These are phyloP conservation scores for Eutrema japonicum DNA, from an alignment of 345 rosid genomes.

Conservation along the genomic window DNA sequence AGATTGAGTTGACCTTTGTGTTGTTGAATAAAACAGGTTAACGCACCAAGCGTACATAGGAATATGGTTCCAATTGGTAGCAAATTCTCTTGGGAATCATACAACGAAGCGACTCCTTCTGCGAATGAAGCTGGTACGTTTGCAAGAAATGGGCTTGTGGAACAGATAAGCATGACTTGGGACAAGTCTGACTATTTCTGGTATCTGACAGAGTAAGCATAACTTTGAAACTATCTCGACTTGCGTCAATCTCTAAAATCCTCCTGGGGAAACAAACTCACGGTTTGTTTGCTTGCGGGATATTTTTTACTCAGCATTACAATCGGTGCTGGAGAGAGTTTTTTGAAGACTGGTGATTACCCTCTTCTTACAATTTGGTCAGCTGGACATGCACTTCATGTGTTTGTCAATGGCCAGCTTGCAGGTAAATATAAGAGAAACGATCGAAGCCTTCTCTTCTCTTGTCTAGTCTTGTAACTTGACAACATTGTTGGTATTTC, in stretches of 20 bases:
- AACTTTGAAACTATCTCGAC: slow-evolving; percentile 19
- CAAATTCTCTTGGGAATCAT: slow-evolving; percentile 61
- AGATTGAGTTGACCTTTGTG: slow-evolving; percentile 9
- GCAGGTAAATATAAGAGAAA: slow-evolving; percentile 52
- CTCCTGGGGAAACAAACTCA: background rate
- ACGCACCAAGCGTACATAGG: slow-evolving; percentile 44
- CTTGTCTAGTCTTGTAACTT: background rate
- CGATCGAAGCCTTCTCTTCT: background rate
- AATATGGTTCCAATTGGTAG: slow-evolving; percentile 53
- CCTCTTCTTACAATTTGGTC: slow-evolving; percentile 69
- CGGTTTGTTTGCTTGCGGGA: slow-evolving; percentile 1
- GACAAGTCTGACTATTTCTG: slow-evolving; percentile 62
- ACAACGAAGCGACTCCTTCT: slow-evolving; percentile 46
- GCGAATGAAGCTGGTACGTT: slow-evolving; percentile 49
- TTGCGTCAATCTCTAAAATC: background rate
- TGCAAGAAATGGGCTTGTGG: slow-evolving; percentile 55
- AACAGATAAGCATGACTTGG: slow-evolving; percentile 63
- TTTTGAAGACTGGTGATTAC: slow-evolving; percentile 65
- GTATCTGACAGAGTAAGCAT: slow-evolving; percentile 57
- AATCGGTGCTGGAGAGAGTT: slow-evolving; percentile 58
- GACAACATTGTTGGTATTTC: background rate
- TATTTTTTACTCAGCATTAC: slow-evolving; percentile 54
- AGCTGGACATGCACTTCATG: slow-evolving; percentile 82
- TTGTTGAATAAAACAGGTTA: slow-evolving; percentile 45
- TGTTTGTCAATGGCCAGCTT: slow-evolving; percentile 79